Percentiles rank a stretch among this genome's conserved stretches.
Evolutionary conservation across 306 rosid genomes (phyloP).

Genomic region (Phaseolus lunatus): DNA sequence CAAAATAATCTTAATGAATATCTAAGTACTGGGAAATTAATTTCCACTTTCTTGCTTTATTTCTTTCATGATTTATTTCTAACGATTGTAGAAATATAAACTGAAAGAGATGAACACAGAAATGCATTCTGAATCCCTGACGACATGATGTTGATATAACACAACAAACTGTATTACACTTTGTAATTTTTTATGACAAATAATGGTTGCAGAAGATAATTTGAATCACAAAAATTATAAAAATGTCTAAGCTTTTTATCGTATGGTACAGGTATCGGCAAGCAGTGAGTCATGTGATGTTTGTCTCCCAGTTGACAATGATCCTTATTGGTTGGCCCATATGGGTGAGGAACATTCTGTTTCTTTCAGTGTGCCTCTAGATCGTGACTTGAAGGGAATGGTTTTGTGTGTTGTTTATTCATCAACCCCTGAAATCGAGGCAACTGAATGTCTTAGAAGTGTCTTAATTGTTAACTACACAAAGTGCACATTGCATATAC

Average conservation of each 20-base stretch:
- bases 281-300: neutral
- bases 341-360: neutral
- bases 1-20: too few relatives aligned
- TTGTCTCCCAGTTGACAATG: neutral
- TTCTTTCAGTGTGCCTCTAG: neutral
- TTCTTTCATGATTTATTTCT: too few relatives aligned
- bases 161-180: too few relatives aligned
- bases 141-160: too few relatives aligned
- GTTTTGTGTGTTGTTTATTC: slow-evolving; percentile 28
- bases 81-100: too few relatives aligned
- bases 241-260: too few relatives aligned
- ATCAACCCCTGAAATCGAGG: neutral
- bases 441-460: neutral
- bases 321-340: neutral
- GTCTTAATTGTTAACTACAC: slow-evolving; percentile 28
- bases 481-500: slow-evolving; percentile 25
- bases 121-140: too few relatives aligned
- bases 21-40: neutral
- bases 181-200: too few relatives aligned
- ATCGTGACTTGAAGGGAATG: slow-evolving; percentile 13
- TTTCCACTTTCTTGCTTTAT: too few relatives aligned
- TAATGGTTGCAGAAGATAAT: too few relatives aligned
- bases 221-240: too few relatives aligned
- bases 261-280: neutral
- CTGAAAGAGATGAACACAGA: too few relatives aligned